Evolutionary conservation across 2,329 filamentous ascomycete species (phyloP), one percentile per base, ranked within the genome.

Genomic region (Phyllosticta capitalensis): DNA sequence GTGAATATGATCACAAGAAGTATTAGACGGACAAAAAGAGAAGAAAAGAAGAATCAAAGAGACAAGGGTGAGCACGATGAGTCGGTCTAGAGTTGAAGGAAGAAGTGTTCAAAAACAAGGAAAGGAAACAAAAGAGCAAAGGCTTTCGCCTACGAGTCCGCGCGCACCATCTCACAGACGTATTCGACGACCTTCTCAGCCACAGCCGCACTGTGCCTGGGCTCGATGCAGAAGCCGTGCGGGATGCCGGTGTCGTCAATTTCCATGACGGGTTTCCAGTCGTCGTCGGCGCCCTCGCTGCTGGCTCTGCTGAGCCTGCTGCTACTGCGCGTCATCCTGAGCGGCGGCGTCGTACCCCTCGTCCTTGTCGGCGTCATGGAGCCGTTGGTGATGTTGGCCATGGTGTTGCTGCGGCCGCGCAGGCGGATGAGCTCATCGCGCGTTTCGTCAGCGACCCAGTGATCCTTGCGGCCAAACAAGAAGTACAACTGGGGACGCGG

Each of bases 371-470:
- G 69, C 79, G 85, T 83, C n/a, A 67, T 71, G 2, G 80, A 79
- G 26, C 70, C 75, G 68, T 68, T 64, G 24, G 69, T 70, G 5
- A 66, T 67, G n/a, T 58, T 65, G 10, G 65, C 59, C 2, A 66
- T 65, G 26, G 65, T 56, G 33, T 53, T 63, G 21, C 64, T 60
- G 67, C 63, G 3, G 5, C 76, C 77, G 50, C 78, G 69, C 10
- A 73, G 65, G 48, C 68, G 69, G 53, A 85, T 79, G 45, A 86
- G 72, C 49, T 78, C 76, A 64, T 85, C 79, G 38, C 82, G 73
- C 28, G 82, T 84, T 64, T 75, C 71, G 63, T 83, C 76, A 1
- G 82, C 81, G 24, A 86, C 80, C 83, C 83, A 86, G 65, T 84
- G 81, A 66, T 86, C 83, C 54, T 79, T 72, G 38, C 78, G 72